Evolutionary conservation across 768 basidiomycete species (phyloP).

Genomic region (Mycena pura): DNA sequence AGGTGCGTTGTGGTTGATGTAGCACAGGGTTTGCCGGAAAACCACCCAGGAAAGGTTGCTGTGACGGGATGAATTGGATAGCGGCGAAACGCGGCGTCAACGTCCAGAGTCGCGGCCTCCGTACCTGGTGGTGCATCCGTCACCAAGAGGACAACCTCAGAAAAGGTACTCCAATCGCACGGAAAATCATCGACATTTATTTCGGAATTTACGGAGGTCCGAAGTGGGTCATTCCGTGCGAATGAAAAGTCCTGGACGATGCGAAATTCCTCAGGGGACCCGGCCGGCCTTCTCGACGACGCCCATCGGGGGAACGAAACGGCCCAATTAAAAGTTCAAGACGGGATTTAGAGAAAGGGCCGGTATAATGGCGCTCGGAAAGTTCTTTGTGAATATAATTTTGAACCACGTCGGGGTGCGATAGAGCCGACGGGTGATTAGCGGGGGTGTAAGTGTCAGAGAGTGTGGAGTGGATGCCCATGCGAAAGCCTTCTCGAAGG

Average conservation of each 20-base stretch:
- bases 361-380: background rate
- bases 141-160: constrained; percentile 27
- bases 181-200: constrained; percentile 32
- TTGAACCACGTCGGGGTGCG: constrained; percentile 16
- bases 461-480: constrained; percentile 23
- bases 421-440: constrained; percentile 31
- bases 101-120: constrained; percentile 44
- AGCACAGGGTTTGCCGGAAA: constrained; percentile 28
- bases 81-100: constrained; percentile 41
- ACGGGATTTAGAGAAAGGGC: background rate
- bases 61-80: constrained; percentile 37
- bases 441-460: constrained; percentile 23
- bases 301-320: background rate
- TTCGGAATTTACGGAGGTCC: constrained; percentile 31
- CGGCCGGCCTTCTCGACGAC: background rate
- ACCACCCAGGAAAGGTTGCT: constrained; percentile 33
- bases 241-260: constrained; percentile 31
- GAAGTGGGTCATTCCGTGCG: constrained; percentile 10
- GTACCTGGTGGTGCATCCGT: constrained; percentile 38
- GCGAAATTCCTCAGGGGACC: constrained; percentile 24
- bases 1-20: constrained; percentile 35
- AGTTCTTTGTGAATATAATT: constrained; percentile 27
- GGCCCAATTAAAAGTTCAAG: background rate
- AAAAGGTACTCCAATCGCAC: constrained; percentile 40
- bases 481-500: constrained; percentile 31